Evolutionary conservation across 768 basidiomycete genomes (phyloP).

Genomic region (Melanogaster broomeanus): DNA sequence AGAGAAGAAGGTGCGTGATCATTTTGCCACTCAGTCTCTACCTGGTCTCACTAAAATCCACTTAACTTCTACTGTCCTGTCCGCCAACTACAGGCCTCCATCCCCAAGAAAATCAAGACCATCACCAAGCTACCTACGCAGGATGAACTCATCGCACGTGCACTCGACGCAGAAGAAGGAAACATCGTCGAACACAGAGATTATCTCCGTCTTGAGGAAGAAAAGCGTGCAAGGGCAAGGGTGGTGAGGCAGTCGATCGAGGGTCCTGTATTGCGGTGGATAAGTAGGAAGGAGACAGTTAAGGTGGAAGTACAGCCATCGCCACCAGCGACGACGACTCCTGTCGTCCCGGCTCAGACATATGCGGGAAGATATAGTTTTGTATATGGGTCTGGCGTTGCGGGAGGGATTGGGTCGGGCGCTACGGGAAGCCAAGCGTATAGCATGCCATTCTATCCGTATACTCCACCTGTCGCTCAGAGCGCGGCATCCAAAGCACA

Average conservation of each 20-base stretch:
- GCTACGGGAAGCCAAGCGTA: constrained; percentile 19
- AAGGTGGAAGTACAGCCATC: constrained; percentile 38
- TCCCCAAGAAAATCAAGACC: constrained; percentile 61
- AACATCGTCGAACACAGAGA: constrained; percentile 78
- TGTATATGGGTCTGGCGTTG: constrained; percentile 15
- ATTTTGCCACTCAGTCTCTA: not conserved
- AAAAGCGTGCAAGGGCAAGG: constrained; percentile 66
- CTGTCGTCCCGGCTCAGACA: constrained; percentile 11
- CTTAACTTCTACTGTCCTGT: not conserved
- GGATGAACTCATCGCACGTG: constrained; percentile 80
- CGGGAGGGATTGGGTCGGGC: not conserved
- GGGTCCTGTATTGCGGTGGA: constrained; percentile 72
- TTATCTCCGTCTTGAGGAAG: constrained; percentile 80
- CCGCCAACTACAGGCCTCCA: constrained; percentile 44
- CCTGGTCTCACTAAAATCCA: not conserved
- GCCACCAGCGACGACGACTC: constrained; percentile 30
- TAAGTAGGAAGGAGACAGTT: constrained; percentile 63
- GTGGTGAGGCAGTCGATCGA: constrained; percentile 62
- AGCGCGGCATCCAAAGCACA: constrained; percentile 9
- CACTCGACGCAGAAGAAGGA: constrained; percentile 85
- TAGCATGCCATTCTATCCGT: constrained; percentile 29
- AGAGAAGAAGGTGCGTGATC: constrained; percentile 53
- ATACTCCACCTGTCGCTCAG: constrained; percentile 15
- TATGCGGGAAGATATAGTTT: constrained; percentile 21
- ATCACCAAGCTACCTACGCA: constrained; percentile 63